Evolutionary conservation across 2,329 filamentous ascomycete species (phyloP).

Genomic region (Alternaria arbusti): DNA sequence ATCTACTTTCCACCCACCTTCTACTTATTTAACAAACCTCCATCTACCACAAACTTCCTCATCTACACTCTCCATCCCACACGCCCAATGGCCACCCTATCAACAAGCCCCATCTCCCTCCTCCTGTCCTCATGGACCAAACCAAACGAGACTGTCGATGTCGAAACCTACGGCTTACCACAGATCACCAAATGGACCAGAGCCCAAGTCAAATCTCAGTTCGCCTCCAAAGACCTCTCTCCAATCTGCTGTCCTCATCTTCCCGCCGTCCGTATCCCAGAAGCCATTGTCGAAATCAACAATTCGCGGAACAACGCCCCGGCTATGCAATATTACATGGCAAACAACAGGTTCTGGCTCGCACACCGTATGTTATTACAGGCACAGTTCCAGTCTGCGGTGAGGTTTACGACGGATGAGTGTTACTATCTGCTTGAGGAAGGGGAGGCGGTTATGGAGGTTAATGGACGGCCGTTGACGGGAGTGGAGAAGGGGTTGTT

Average conservation of each 20-base stretch:
- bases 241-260: conserved; percentile 1
- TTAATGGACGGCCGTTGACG: conserved; percentile 2
- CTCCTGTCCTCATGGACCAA: background rate
- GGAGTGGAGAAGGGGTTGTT: background rate
- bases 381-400: background rate
- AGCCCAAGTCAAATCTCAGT: background rate
- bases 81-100: background rate
- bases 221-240: background rate
- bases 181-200: background rate
- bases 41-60: background rate
- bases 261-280: background rate
- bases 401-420: background rate
- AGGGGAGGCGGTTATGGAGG: background rate
- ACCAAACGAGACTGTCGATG: background rate
- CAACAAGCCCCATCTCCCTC: background rate
- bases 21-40: too few relatives aligned
- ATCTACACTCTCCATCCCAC: background rate
- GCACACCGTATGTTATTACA: background rate
- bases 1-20: background rate
- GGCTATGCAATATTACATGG: background rate
- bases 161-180: background rate
- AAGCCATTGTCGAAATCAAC: background rate
- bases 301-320: background rate
- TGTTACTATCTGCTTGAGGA: background rate
- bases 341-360: background rate